phyloP scores from a whole-genome alignment of 345 rosid genomes.

The Nasturtium officinale region DNA sequence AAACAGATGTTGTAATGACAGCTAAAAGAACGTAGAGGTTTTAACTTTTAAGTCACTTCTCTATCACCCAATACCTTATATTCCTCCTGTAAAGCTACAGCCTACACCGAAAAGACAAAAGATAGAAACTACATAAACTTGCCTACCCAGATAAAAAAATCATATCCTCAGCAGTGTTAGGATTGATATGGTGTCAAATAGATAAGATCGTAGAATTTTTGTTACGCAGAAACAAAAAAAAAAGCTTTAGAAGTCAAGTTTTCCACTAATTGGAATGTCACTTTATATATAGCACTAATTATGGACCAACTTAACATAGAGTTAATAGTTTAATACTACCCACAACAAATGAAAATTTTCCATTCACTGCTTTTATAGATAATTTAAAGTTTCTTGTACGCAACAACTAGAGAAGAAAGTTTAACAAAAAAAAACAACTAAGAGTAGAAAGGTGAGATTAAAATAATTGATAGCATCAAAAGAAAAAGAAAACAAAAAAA shows the following conservation, averaged over 20 bases:
- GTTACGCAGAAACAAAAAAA: background rate
- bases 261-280: constrained; percentile 39
- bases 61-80: background rate
- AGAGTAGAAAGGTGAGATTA: constrained; percentile 22
- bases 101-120: constrained; percentile 8
- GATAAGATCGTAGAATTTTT: constrained; percentile 28
- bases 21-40: constrained; percentile 22
- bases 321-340: constrained; percentile 26
- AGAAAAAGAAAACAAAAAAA: background rate
- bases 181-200: constrained; percentile 5
- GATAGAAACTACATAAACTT: background rate
- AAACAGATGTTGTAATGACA: constrained; percentile 20
- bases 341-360: background rate
- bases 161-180: constrained; percentile 13
- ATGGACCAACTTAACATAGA: constrained; percentile 34
- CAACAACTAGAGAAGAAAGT: constrained; percentile 29
- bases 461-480: constrained; percentile 2
- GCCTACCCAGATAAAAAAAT: background rate
- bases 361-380: constrained; percentile 1
- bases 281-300: constrained; percentile 17
- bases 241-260: constrained; percentile 29
- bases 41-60: constrained; percentile 9
- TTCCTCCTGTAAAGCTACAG: constrained; percentile 3
- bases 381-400: constrained; percentile 22
- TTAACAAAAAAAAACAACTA: constrained; percentile 11